Evolutionary conservation across 2,329 filamentous ascomycete species (phyloP).

Genomic region (Helotiales sp.): DNA sequence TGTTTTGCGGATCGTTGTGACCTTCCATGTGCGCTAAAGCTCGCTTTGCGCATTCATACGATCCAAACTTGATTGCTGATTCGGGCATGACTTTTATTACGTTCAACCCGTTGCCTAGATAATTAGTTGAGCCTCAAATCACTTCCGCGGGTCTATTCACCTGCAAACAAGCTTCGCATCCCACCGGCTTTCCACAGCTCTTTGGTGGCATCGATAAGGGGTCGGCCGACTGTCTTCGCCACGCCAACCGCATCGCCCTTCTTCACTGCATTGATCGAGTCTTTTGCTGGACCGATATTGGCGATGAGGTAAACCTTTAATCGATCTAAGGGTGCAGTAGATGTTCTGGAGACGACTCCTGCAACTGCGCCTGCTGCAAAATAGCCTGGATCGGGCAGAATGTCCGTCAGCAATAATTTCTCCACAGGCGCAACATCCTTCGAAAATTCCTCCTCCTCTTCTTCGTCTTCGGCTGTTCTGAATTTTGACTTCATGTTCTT

Average conservation of each 20-base stretch:
- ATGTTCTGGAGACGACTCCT: slow-evolving; percentile 92
- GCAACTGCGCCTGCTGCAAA: slow-evolving; percentile 95
- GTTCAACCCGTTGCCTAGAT: slow-evolving; percentile 88
- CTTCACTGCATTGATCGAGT: slow-evolving; percentile 68
- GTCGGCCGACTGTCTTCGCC: slow-evolving; percentile 67
- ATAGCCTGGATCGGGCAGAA: slow-evolving; percentile 85
- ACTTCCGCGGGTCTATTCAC: slow-evolving; percentile 54
- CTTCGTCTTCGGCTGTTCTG: slow-evolving; percentile 9
- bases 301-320: slow-evolving; percentile 97
- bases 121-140: slow-evolving; percentile 24
- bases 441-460: slow-evolving; percentile 21
- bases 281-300: slow-evolving; percentile 70
- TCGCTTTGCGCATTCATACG: slow-evolving; percentile 93
- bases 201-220: slow-evolving; percentile 73
- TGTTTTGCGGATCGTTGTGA: slow-evolving; percentile 78
- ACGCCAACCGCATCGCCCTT: slow-evolving; percentile 70
- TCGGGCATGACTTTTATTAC: slow-evolving; percentile 99
- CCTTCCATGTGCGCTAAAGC: slow-evolving; percentile 86
- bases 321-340: slow-evolving; percentile 93
- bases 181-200: slow-evolving; percentile 88
- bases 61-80: slow-evolving; percentile 97
- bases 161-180: slow-evolving; percentile 87
- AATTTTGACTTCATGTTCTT: slow-evolving; percentile 1
- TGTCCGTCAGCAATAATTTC: slow-evolving; percentile 41
- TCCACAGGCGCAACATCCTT: slow-evolving; percentile 25